A percentile compares a stretch with the other conserved stretches of the same genome.
phyloP scores from a whole-genome alignment of 176 grass and related monocot genomes.

The Eleusine coracana region DNA sequence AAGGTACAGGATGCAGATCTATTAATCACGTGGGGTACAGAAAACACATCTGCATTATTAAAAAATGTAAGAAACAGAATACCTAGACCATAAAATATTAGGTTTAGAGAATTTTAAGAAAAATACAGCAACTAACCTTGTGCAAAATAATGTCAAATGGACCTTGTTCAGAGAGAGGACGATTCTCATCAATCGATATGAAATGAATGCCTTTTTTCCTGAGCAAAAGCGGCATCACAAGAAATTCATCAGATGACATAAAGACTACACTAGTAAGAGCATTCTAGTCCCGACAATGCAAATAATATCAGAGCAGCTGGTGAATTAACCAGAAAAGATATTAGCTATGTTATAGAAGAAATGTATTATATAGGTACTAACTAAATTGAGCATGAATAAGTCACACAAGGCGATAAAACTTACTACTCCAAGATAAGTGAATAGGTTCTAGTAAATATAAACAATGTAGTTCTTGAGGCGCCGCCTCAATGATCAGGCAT shows the following conservation, averaged over 20 bases:
- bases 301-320: constrained; percentile 14
- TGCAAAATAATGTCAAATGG: constrained; percentile 91
- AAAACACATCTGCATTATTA: neutral
- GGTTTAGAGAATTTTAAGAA: neutral
- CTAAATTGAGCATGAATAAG: constrained; percentile 2
- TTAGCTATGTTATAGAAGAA: neutral
- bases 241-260: neutral
- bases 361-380: neutral
- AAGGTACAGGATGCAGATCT: neutral
- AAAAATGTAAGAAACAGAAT: constrained; percentile 18
- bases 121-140: constrained; percentile 52
- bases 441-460: neutral
- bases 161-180: constrained; percentile 73
- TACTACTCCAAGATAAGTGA: neutral
- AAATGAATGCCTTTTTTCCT: constrained; percentile 91
- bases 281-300: neutral
- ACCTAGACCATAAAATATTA: neutral
- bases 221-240: constrained; percentile 23
- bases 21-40: neutral
- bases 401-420: neutral
- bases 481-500: neutral
- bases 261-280: neutral
- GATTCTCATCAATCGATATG: constrained; percentile 60
- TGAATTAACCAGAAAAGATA: neutral
- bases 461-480: neutral